Base-by-base conservation (phyloP, 805 yeast genomes). In the Saccharomycopsis lassenensis region DNA sequence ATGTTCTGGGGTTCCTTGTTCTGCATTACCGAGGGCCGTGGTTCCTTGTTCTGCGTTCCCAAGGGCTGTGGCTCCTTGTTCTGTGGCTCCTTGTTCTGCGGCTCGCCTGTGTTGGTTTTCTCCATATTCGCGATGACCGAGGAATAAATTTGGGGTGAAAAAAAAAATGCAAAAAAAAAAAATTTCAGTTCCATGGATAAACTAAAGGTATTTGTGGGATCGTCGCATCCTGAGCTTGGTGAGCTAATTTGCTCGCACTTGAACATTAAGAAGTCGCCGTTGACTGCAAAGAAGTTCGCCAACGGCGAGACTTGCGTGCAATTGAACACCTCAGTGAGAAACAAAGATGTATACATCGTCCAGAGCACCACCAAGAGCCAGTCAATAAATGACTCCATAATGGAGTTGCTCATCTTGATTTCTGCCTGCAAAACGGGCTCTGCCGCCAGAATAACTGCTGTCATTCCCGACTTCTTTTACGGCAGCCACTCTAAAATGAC, bases 271-370 rank as follows among this genome's bases (percentile, higher is more conserved):
- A 86, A 94, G 7, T 97, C 96, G 20, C 94, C 94, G 20, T 84
- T 93, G 53, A 74, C 91, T 7, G 65, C 89, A 48, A 80, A 82
- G 59, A 87, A 86, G 59, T 91, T 91, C 60, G 82, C 95, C 45
- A 91, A 91, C 55, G 98, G 98, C 37, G 99, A 91, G 62, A 91
- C 98, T 3, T 81, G 94, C 30, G 95, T 93, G 31, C 94, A 83
- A 55, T 83, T 89, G 46, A 94, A 96, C 31, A 87, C 79, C 21
- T 84, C 94, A 23, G 94, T 91, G 31, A 74, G 98, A 59, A 97
- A 91, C 55, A 96, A 91, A 58, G 97, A 91, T 54, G 95, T 91
- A 19, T 87, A 85, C 54, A 85, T 85, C 48, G 81, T 89, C 46
- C 95, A 87, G 57, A 27, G 94, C 95, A 5, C 81, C 94, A 5